Percentiles rank a stretch among this genome's conserved stretches.
Conservation (phyloP, 2,329 filamentous ascomycete species). For the Mycosphaerella arachidis region DNA sequence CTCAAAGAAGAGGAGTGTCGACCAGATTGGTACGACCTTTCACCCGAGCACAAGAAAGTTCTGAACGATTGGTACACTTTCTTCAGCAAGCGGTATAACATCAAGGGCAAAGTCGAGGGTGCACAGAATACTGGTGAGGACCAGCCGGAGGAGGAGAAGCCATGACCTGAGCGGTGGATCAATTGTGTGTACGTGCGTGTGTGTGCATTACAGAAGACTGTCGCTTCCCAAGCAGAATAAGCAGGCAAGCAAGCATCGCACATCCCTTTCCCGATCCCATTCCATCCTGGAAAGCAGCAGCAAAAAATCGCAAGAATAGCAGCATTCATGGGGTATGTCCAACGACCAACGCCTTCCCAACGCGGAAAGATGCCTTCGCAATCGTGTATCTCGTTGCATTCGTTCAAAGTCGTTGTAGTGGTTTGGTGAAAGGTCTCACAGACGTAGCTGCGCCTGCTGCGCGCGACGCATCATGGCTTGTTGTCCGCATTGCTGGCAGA, state of each 20-base stretch:
- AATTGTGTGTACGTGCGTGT: not conserved
- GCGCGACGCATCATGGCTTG: constrained; percentile 24
- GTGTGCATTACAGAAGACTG: constrained; percentile 2
- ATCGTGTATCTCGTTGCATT: not conserved
- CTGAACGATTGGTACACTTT: constrained; percentile 93
- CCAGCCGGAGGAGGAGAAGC: not conserved
- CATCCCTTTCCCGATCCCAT: not conserved
- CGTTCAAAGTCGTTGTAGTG: not conserved
- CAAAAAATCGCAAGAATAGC: constrained; percentile 13
- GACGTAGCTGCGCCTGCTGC: constrained; percentile 23
- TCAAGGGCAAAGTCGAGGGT: constrained; percentile 58
- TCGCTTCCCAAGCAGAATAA: not conserved
- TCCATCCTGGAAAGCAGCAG: not conserved
- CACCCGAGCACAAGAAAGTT: constrained; percentile 77
- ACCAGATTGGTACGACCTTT: constrained; percentile 76
- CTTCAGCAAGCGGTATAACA: constrained; percentile 94
- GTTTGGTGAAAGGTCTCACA: constrained; percentile 6
- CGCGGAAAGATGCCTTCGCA: not conserved
- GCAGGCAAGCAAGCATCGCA: not conserved
- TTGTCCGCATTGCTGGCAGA: constrained; percentile 44
- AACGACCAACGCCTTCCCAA: constrained; percentile 14
- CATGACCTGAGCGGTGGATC: not conserved
- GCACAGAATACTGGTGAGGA: constrained; percentile 28
- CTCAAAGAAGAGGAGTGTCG: constrained; percentile 78
- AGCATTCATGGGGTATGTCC: constrained; percentile 32